Base-by-base conservation (phyloP, 495 filamentous ascomycete species). In the Neurospora sp. region DNA sequence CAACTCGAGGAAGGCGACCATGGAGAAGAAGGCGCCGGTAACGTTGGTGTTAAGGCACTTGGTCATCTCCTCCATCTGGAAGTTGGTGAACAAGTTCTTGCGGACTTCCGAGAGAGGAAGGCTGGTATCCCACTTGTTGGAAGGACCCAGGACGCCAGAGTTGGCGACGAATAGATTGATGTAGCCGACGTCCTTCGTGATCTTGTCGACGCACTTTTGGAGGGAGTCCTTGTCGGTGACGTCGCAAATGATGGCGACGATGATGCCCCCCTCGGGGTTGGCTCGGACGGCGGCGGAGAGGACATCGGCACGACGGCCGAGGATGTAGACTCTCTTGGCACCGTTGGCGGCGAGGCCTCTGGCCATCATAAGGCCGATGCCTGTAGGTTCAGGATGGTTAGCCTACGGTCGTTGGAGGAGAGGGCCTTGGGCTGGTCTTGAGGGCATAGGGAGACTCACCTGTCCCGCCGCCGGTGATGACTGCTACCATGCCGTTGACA, bases 131-230 rank as follows among this genome's bases (percentile, higher is more conserved):
- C 79, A 79, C 3, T 70, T 39, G 2, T 76, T 78, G 5, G 71
- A 53, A 0, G 84, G 81, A 7, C 80, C 78, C 4, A 86, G 81
- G 70, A 81, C 73, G 7, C 91, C 91, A 4, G 88, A 85, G 80
- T 91, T 93, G 73, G 88, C 89, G 41, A 93, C 81, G 0, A 93
- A 80, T 20, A 93, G 80, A 74, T 93, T 87, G 75, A 92, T 86
- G 76, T 86, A 87, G 71, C 81, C 79, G 45, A 78, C 69, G 27
- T 84, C 78, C 37, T 69, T 41, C 20, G 77, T 76, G 53, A 83
- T 83, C 3, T 80, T 81, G 37, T 91, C 89, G 3, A 84, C 77
- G 42, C 87, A 88, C 4, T 88, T 81, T 7, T 84, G 81, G 1
- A 93, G 82, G 9, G 89, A 89, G 12, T 85, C 85, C 72, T 89